Base-by-base conservation (phyloP, 176 grass and related monocot genomes). In the Oryza longistaminata region DNA sequence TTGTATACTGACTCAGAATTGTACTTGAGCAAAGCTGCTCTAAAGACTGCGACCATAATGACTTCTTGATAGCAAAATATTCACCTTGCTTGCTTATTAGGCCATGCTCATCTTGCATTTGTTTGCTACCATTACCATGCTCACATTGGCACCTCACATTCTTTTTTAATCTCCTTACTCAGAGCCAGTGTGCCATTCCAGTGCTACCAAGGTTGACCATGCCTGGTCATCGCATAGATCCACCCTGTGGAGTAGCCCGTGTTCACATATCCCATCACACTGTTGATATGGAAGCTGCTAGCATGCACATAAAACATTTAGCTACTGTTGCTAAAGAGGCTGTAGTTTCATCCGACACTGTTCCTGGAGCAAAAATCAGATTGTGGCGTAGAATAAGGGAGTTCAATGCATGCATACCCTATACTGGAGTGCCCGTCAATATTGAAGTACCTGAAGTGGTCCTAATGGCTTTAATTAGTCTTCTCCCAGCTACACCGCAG, bases 371-470 rank as follows among this genome's bases (percentile, higher is more conserved):
- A 75, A 94, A 92, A 78, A 94, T 94, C 80, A 88, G 88, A 83
- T 88, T 99, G 25, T 99, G 96, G 96, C 93, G 96, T 40, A 94
- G 96, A 94, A 99, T 96, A 93, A 88, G 96, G 70, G 96, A 99
- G 74, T 99, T 99, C 15, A 99, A 99, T 94, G 93, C 96, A 33
- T 99, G 96, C 68, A 72, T 99, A 88, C 88, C 93, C 5, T 96
- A 99, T 60, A 90, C 87, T 62, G 96, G 96, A 78, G 86, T 99
- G 19, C 96, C 93, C 70, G 72, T 87, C 83, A 92, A 91, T 87
- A 85, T 94, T 60, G 96, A 99, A 88, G 96, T 96, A 50, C 96
- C 96, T 65, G 96, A 99, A 86, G 91, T 93, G 64, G 96, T 99
- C 75, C 86, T 99, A 72, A 92, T 99, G 93, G 96, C 96, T 82